Conservation (phyloP, 495 filamentous ascomycete genomes). For the Parachaetomium inaequale region DNA sequence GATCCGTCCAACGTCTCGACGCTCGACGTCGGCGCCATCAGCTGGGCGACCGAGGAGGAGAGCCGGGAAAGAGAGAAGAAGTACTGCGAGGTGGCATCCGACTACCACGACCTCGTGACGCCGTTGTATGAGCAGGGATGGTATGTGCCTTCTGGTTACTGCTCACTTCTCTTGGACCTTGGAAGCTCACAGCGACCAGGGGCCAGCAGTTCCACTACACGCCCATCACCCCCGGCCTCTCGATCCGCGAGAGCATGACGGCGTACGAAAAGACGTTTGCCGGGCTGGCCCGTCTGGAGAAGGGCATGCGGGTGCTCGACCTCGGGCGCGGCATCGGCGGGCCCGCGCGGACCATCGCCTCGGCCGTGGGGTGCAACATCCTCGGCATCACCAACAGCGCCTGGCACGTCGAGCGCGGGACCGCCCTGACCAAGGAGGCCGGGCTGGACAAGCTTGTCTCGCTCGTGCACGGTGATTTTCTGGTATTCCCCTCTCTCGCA, state of each 20-base stretch:
- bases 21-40: constrained; percentile 16
- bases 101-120: constrained; percentile 20
- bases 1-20: background rate
- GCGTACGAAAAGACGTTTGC: constrained; percentile 21
- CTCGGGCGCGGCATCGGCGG: constrained; percentile 23
- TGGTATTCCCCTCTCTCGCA: constrained; percentile 2
- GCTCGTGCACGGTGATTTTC: constrained; percentile 14
- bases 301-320: constrained; percentile 21
- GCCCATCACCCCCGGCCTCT: constrained; percentile 18
- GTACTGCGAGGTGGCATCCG: constrained; percentile 11
- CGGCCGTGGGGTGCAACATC: constrained; percentile 9
- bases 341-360: constrained; percentile 18
- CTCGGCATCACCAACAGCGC: constrained; percentile 23
- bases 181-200: background rate
- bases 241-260: constrained; percentile 20
- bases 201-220: constrained; percentile 26
- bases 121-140: constrained; percentile 18
- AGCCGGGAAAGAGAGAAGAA: constrained; percentile 13
- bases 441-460: constrained; percentile 14
- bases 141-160: constrained; percentile 1
- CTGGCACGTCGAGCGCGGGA: constrained; percentile 23
- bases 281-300: constrained; percentile 14
- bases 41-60: constrained; percentile 17
- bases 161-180: background rate
- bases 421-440: constrained; percentile 12